Evolutionary conservation across 1,284 basidiomycete species (phyloP), one percentile per base, ranked within the genome.

Genomic region (Malassezia yamatoensis): DNA sequence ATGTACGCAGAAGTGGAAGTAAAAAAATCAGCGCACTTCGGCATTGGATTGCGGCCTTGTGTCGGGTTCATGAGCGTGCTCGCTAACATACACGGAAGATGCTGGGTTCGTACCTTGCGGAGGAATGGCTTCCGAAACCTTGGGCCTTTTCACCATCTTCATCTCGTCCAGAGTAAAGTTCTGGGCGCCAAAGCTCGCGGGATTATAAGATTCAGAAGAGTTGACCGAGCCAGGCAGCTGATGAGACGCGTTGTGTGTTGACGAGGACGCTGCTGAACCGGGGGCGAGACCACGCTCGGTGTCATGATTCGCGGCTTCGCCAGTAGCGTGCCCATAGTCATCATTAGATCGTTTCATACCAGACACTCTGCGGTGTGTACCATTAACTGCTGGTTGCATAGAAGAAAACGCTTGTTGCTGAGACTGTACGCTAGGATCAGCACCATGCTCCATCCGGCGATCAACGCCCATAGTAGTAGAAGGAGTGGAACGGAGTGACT

Each of bases 381-480:
- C 38, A 38, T 33, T 40, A 1, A 45, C 43, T 36, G 32, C 46
- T 34, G 24, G 43, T 5, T 45, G 44, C 35, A 46, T 18, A 15
- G n/a, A 8, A 3, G 29, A 8, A 13, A 21, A 20, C 15, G 35
- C 46, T 38, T 44, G 51, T 35, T 20, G 15, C 7, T 39, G 20
- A 32, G 10, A 41, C 18, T 15, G 34, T 21, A 13, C 12, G 15
- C 34, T 37, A 16, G 33, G 21, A 15, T 55, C 47, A 0, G 32
- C 32, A 6, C 46, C 29, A 6, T 55, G 47, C 18, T 56, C 55
- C 37, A 44, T 11, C 20, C 55, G 50, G 3, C 55, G 55, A n/a
- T 58, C 55, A 24, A 58, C 29, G 2, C n/a, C 24, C 12, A 51
- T 36, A 15, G 18, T 24, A 13, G 42, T 20, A 15, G 39, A 20